Evolutionary conservation across 1,139 yeast species (phyloP), one percentile per base, ranked within the genome.

Genomic region (Sugiyamaella pinicola): DNA sequence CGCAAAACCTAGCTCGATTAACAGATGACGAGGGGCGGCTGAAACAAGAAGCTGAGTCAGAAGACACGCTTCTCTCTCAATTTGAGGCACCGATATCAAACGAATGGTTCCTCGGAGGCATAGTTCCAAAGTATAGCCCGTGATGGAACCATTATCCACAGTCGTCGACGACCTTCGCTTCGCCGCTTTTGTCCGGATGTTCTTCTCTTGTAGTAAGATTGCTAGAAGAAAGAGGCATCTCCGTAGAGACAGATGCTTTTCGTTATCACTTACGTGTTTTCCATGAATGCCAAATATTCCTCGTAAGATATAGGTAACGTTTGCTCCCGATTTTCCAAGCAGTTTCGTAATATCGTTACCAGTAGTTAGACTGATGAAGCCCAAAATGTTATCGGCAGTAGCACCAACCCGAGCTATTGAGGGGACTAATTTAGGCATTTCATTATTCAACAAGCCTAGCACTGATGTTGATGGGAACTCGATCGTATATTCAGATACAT

Each of bases 71-170:
- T 54, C 58, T 10, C 38, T 38, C 24, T 35, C 33, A 4, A 52
- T 41, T 10, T 29, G 29, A 4, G 39, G 35, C 2, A 41, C 24
- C 12, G 48, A n/a, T 18, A 57, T 29, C 34, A 55, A 33, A 8
- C 52, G 51, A 2, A 49, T 26, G 5, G 52, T 29, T 2, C 56
- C 61, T n/a, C 52, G 29, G 3, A 56, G 47, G 15, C 51, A 42
- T 13, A 58, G 21, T 38, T 56, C 58, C 17, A 54, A 47, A 1
- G 55, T 42, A 38, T 58, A 58, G 6, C 56, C 57, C 21, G 15
- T 26, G 9, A 41, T 41, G 21, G 41, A 26, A 15, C 35, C 26
- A 18, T 19, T 18, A 2, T 49, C 52, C 12, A 35, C 22, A 6
- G 26, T 33, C 2, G 17, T 37, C 10, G 39, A 18, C 10, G 49